Evolutionary conservation across 1,139 yeast species (phyloP), one percentile per base, ranked within the genome.

Genomic region (Sugiyamaella neomexicana): DNA sequence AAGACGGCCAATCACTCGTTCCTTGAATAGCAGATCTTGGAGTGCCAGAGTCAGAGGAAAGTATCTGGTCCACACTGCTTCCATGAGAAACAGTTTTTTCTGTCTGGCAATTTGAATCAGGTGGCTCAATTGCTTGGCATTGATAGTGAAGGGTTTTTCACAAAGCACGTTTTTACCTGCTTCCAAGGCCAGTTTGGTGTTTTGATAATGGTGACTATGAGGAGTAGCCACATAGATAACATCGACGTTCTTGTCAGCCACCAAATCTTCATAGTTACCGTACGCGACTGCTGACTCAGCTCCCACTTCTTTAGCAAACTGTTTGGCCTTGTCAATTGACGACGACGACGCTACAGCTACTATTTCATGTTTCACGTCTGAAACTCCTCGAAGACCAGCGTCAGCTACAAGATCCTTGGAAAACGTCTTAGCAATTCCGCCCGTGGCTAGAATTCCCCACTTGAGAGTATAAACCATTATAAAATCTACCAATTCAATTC

Each of bases 61-160:
- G 64, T 79, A 82, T 49, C 86, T 72, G 1, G 86, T 80, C 88
- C 88, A 83, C 53, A 82, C 78, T 2, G 81, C 87, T 65, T 83
- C 88, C 85, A 83, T 79, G 53, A 82, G 70, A 61, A 79, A 82
- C 51, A 77, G 71, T 1, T 72, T 69, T 63, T 78, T 75, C 50
- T 68, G 62, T 59, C 71, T 70, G 10, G 86, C 87, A 50, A 76
- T 72, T 2, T 67, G 72, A 47, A 77, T 68, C 15, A 82, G 64
- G 43, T 74, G 76, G 31, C 70, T 64, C 8, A 82, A 74, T 53
- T 82, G 84, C 36, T 67, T 67, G 2, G 70, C 70, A 59, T 80
- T 83, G 49, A 83, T 75, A 1, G 85, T 78, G 60, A 81, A 73
- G 1, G 87, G 85, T 67, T 83, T 83, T 63, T 83, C 88, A 62